phyloP scores from a whole-genome alignment of 345 rosid genomes.

The Dipteronia sinensis region DNA sequence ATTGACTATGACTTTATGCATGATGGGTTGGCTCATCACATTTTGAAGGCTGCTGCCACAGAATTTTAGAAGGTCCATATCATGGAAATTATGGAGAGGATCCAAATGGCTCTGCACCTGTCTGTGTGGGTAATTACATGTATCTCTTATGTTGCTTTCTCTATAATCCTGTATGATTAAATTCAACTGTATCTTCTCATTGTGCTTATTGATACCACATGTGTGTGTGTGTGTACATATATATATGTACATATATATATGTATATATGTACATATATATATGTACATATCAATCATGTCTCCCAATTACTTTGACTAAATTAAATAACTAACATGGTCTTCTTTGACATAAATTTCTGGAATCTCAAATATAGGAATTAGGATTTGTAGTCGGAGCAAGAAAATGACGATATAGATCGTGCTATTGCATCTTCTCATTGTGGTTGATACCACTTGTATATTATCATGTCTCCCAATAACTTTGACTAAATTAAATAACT shows the following conservation, averaged over 20 bases:
- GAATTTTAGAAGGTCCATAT: constrained; percentile 47
- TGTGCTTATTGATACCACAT: neutral
- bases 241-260: too few species aligned
- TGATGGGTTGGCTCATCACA: constrained; percentile 82
- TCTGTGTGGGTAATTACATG: constrained; percentile 58
- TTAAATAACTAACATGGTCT: constrained; percentile 6
- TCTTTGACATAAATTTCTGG: constrained; percentile 14
- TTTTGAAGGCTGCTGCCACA: constrained; percentile 76
- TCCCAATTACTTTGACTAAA: neutral
- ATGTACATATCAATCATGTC: too few species aligned
- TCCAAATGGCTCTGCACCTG: constrained; percentile 50
- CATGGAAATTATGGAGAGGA: constrained; percentile 47
- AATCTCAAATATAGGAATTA: constrained; percentile 46
- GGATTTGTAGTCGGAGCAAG: constrained; percentile 53
- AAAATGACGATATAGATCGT: constrained; percentile 74
- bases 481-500: constrained; percentile 1
- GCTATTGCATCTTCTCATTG: constrained; percentile 52
- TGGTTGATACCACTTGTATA: too few species aligned
- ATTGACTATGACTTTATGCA: constrained; percentile 44
- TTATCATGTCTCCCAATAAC: neutral
- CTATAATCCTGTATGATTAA: neutral
- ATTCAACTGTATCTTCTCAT: neutral
- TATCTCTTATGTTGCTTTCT: constrained; percentile 1
- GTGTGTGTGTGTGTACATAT: too few species aligned
- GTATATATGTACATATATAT: too few species aligned